Evolutionary conservation across 1,284 basidiomycete species (phyloP).

Genomic region (Ustilago loliicola): DNA sequence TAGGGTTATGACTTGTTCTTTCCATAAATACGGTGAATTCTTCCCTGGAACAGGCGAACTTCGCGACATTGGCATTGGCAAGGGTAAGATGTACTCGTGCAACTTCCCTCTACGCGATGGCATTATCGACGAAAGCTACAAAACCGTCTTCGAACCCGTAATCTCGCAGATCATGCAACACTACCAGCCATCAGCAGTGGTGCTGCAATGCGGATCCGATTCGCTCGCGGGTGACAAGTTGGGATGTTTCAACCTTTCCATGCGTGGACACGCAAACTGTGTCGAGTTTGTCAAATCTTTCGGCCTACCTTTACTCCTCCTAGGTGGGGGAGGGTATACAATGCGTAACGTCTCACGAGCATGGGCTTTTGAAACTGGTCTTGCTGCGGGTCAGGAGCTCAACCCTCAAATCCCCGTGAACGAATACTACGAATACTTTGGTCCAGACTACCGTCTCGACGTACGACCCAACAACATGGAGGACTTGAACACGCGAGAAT

Average conservation of each 20-base stretch:
- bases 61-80: conserved; percentile 91
- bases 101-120: conserved; percentile 97
- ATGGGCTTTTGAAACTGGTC: conserved; percentile 98
- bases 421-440: conserved; percentile 94
- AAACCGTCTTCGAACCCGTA: conserved; percentile 94
- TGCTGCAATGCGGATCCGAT: conserved; percentile 98
- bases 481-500: conserved; percentile 92
- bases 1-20: conserved; percentile 97
- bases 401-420: conserved; percentile 74
- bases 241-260: conserved; percentile 95
- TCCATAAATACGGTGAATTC: conserved; percentile 99
- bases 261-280: conserved; percentile 97
- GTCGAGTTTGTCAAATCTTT: conserved; percentile 98
- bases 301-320: conserved; percentile 88
- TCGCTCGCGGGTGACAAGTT: conserved; percentile 96
- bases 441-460: conserved; percentile 96
- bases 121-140: conserved; percentile 94
- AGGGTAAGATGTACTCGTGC: conserved; percentile 80
- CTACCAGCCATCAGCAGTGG: conserved; percentile 94
- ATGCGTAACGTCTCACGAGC: conserved; percentile 97
- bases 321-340: conserved; percentile 98
- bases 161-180: conserved; percentile 95
- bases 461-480: conserved; percentile 96
- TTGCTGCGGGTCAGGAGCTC: conserved; percentile 94
- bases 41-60: conserved; percentile 99